Evolutionary conservation across 192 early-diverging fungal species (phyloP).

Genomic region (Glomus cerebriforme): DNA sequence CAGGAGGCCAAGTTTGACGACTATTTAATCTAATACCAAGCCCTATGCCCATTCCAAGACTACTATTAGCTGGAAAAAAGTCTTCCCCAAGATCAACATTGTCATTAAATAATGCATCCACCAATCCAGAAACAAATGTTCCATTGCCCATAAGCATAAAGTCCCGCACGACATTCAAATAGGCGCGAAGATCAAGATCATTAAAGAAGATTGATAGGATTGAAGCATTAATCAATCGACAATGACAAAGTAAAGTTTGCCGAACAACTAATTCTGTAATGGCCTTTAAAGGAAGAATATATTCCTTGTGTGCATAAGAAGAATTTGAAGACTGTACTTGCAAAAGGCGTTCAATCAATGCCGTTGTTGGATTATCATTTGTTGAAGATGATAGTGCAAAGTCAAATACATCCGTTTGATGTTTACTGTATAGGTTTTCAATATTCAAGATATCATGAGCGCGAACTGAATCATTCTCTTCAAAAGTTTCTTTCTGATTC

Average conservation of each 20-base stretch:
- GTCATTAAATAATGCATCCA: slow-evolving; percentile 43
- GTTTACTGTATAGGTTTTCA: background rate
- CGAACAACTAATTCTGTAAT: slow-evolving; percentile 17
- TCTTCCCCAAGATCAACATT: slow-evolving; percentile 34
- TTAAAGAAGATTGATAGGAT: slow-evolving; percentile 51
- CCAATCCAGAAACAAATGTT: slow-evolving; percentile 42
- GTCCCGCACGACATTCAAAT: slow-evolving; percentile 43
- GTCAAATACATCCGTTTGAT: background rate
- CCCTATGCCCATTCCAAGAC: background rate
- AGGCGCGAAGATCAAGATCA: slow-evolving; percentile 44
- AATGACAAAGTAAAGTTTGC: slow-evolving; percentile 10
- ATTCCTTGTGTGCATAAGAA: slow-evolving; percentile 11
- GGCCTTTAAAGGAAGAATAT: slow-evolving; percentile 18
- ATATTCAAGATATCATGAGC: background rate
- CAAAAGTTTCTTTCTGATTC: background rate
- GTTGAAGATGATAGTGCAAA: background rate
- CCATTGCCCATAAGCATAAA: slow-evolving; percentile 49
- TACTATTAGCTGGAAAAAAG: background rate
- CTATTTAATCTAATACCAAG: slow-evolving; percentile 24
- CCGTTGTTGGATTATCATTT: slow-evolving; percentile 9
- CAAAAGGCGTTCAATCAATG: background rate
- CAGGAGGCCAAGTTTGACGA: slow-evolving; percentile 35
- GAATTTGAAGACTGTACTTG: background rate
- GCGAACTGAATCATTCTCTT: background rate
- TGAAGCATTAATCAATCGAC: slow-evolving; percentile 44